These are phyloP conservation scores for Komagataella pseudopastoris DNA, from an alignment of 805 yeast species.

Conservation along the genomic window DNA sequence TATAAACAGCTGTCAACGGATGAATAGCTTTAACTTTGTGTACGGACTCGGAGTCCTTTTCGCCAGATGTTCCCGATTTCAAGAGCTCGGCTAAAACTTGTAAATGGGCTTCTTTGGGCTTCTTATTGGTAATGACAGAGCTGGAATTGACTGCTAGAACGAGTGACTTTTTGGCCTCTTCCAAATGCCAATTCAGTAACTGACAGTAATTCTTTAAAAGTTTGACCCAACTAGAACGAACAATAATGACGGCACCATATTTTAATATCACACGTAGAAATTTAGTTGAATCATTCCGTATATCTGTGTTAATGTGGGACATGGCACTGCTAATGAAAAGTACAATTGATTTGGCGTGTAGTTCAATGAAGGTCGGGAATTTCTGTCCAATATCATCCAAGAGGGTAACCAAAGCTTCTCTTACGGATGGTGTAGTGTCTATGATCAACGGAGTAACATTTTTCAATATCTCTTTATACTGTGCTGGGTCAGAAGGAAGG, in stretches of 20 bases:
- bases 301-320: slow-evolving; percentile 76
- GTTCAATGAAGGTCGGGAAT: slow-evolving; percentile 41
- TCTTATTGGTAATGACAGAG: slow-evolving; percentile 14
- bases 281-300: slow-evolving; percentile 63
- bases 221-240: slow-evolving; percentile 54
- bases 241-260: slow-evolving; percentile 35
- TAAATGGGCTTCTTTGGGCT: slow-evolving; percentile 27
- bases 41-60: slow-evolving; percentile 2
- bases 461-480: slow-evolving; percentile 42
- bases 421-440: slow-evolving; percentile 55
- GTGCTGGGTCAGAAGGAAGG: slow-evolving; percentile 36
- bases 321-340: slow-evolving; percentile 79
- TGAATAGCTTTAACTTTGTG: slow-evolving; percentile 19
- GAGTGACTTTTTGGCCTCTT: slow-evolving; percentile 12
- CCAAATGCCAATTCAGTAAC: slow-evolving; percentile 58
- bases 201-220: slow-evolving; percentile 55
- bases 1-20: slow-evolving; percentile 34
- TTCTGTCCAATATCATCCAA: slow-evolving; percentile 31
- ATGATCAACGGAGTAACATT: slow-evolving; percentile 48
- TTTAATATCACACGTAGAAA: slow-evolving; percentile 49
- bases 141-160: slow-evolving; percentile 13
- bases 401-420: slow-evolving; percentile 38
- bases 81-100: slow-evolving; percentile 19
- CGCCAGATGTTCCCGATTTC: slow-evolving; percentile 10
- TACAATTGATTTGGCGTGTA: slow-evolving; percentile 49